Evolutionary conservation across 2,329 filamentous ascomycete genomes (phyloP), one percentile per base, ranked within the genome.

Genomic region (Aureobasidium melanogenum): DNA sequence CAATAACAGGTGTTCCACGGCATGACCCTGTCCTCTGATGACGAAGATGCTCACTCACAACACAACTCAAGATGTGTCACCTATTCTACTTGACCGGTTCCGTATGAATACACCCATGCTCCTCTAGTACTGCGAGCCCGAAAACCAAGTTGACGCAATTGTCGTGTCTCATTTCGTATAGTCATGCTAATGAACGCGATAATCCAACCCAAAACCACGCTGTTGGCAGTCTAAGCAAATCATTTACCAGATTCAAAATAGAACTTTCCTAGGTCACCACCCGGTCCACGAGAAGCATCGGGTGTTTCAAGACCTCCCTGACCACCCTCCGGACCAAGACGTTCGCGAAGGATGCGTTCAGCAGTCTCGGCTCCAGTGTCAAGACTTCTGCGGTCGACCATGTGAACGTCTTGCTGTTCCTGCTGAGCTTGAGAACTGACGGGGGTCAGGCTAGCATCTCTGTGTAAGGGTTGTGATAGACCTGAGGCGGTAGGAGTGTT

Each of bases 341-440:
- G 79, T 67, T 86, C 83, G 62, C 82, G 80, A 63, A 88, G 73
- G 62, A 88, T 85, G 62, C 83, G 78, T 73, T 89, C 86, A 6
- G 86, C 84, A 17, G 84, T 77, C 65, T 88, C 84, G 32, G 72
- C 62, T 57, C 59, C 62, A 38, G 30, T 61, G n/a, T 63, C 61
- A 51, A 55, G 26, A 19, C 38, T 51, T 78, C 76, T 74, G 55
- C 76, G 77, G 62, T 80, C 77, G 58, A 77, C 71, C 67, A 75
- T 73, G 47, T 70, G 72, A 36, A 76, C 72, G 57, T 79, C 76
- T 41, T 73, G 69, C 58, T 67, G 71, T 64, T 75, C 70, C 47
- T 63, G 58, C 24, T 64, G 67, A 64, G 48, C 64, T 64, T 44
- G 65, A 63, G 61, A 67, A 59, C 36, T 61, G 58, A 66, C 73